Evolutionary conservation across 208 protist genomes (phyloP), one percentile per base, ranked within the genome.

Genomic region (Leishmania lainsoni): DNA sequence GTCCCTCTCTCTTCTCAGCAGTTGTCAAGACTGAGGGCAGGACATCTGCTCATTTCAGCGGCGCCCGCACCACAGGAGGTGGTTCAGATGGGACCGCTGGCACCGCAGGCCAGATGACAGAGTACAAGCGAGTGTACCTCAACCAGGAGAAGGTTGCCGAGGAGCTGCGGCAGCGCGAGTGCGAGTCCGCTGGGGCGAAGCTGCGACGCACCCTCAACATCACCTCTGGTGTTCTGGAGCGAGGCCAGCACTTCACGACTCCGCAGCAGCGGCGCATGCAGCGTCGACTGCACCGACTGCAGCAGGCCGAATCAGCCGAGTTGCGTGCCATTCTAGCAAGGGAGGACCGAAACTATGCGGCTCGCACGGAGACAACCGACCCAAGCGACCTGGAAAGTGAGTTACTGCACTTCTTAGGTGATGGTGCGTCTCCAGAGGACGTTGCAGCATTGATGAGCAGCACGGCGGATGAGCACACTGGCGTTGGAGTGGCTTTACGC

Each of bases 381-480:
- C 14, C 61, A 3, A 76, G 35, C 16, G 85, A 77, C 16, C 87
- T 95, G 32, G 69, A 91, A 26, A 81, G 70, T 35, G 87, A 92
- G 69, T 42, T 95, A 51, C 73, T 80, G 68, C 65, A 89, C 42
- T 95, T 95, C 78, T 74, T 95, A 22, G 92, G 92, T 22, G 86
- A 87, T 22, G 81, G 85, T 35, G 86, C 75, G 17, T 68, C 87
- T 0, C 59, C 80, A 6, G 76, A 73, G 5, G 83, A 77, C 29
- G 70, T 89, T 22, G 42, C 58, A 35, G 56, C 72, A 59, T 54
- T 87, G 45, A 74, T 90, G 78, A 32, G 35, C n/a, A 63, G 32
- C 9, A 68, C 78, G 1, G 61, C 59, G 4, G 75, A 63, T 45
- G 68, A 72, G 39, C 42, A 51, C 10, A 9, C 80, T 42, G 52